phyloP scores from a whole-genome alignment of 2,329 filamentous ascomycete species.

The Sordariomycetes sp. region DNA sequence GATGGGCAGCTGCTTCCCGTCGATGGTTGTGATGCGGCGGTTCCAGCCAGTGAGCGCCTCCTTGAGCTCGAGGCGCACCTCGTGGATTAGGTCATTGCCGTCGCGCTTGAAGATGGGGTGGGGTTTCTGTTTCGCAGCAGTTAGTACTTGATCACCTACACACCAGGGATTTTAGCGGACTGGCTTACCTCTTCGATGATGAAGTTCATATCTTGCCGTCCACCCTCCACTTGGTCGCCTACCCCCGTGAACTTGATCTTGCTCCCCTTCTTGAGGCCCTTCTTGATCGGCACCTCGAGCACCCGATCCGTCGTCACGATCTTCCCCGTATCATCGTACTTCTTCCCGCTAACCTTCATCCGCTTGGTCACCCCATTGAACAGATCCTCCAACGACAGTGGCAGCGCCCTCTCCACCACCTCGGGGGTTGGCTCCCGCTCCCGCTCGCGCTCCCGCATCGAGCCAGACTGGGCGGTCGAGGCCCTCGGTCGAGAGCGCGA shows the following conservation, averaged over 20 bases:
- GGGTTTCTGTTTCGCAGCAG: constrained; percentile 54
- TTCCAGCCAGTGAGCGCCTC: constrained; percentile 93
- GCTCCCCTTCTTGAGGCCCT: constrained; percentile 88
- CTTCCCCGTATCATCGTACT: constrained; percentile 78
- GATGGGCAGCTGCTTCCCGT: constrained; percentile 74
- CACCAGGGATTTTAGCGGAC: not conserved
- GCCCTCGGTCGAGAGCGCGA: not conserved
- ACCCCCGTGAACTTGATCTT: constrained; percentile 98
- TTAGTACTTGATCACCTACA: not conserved
- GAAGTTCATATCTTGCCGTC: constrained; percentile 90
- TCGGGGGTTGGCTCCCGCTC: constrained; percentile 42
- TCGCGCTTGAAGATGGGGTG: constrained; percentile 78
- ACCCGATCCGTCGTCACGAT: constrained; percentile 81
- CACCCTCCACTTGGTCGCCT: constrained; percentile 95
- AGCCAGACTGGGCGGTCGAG: constrained; percentile 31
- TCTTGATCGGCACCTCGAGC: constrained; percentile 89
- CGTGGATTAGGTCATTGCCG: constrained; percentile 75
- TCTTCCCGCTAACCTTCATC: constrained; percentile 97
- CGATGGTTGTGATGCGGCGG: constrained; percentile 84
- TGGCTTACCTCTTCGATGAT: constrained; percentile 78
- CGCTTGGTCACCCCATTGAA: constrained; percentile 86
- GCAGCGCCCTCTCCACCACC: constrained; percentile 76
- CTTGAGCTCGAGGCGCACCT: constrained; percentile 75
- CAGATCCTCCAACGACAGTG: constrained; percentile 77
- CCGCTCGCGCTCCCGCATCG: constrained; percentile 23